Base-by-base conservation (phyloP, 805 yeast species). In the Yarrowia bubula region DNA sequence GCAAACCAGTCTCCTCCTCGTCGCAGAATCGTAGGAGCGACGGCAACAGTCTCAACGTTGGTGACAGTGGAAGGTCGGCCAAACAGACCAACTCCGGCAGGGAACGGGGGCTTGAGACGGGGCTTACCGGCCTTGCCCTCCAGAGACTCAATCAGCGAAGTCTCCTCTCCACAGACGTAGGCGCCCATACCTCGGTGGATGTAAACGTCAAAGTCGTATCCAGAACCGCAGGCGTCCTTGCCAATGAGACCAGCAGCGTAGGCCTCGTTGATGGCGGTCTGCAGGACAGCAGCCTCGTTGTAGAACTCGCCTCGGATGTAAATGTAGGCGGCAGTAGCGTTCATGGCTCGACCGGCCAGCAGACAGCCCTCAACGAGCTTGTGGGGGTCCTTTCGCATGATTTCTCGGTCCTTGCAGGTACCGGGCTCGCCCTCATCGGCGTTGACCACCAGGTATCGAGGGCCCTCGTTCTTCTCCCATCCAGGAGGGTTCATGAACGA, bases 391-490 rank as follows among this genome's bases (percentile, higher is more conserved):
- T 90, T 90, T 76, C 96, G 84, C 74, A 90, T 87, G 75, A 90
- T 90, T 77, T 90, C 96, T 75, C 96, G 84, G 77, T 90, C 96
- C 79, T 90, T 90, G 78, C 96, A 90, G 61, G 96, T 90, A 68
- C 96, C 96, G 13, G 96, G 96, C 78, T 90, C 96, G 71, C 96
- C 96, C 79, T 90, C 96, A 79, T 90, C 96, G 65, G 96, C 96
- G 76, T 90, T 90, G 72, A 90, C 91, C 57, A 90, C 96, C 70
- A 90, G 82, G 75, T 89, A 89, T 73, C 96, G 84, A 67, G 96
- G 95, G n/a, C 96, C 96, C 14, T 78, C 78, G 77, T 90, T 90
- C 74, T 90, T 90, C 68, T 90, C 96, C 96, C 96, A 90, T 66
- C 95, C 95, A 65, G 96, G 96, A 51, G 96, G 96, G 78, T 90